phyloP scores from a whole-genome alignment of 2,329 filamentous ascomycete genomes.

The Cladosporium halotolerans region DNA sequence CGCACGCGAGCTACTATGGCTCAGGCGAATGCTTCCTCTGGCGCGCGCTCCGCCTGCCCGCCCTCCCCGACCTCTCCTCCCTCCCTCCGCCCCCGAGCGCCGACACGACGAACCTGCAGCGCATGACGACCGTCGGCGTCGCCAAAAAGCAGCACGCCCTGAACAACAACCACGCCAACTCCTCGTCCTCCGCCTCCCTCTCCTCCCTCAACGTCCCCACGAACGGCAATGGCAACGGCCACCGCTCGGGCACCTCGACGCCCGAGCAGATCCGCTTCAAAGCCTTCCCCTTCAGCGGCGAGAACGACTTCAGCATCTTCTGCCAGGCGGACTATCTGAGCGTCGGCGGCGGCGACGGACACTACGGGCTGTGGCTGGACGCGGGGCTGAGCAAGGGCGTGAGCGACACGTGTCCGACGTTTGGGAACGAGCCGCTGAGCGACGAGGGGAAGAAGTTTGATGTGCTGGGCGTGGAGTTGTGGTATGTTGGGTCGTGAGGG shows the following conservation, averaged over 20 bases:
- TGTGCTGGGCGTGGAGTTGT: slow-evolving; percentile 83
- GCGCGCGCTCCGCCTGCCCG: slow-evolving; percentile 63
- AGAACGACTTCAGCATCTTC: slow-evolving; percentile 95
- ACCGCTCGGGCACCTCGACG: slow-evolving; percentile 36
- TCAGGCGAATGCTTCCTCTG: slow-evolving; percentile 95
- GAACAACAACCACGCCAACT: slow-evolving; percentile 8
- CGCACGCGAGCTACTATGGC: slow-evolving; percentile 79
- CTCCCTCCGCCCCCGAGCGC: slow-evolving; percentile 65
- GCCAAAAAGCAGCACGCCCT: slow-evolving; percentile 20
- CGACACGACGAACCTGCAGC: slow-evolving; percentile 56
- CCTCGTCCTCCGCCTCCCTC: slow-evolving; percentile 15
- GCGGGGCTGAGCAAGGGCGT: slow-evolving; percentile 77
- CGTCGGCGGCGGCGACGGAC: slow-evolving; percentile 76
- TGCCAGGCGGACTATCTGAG: slow-evolving; percentile 82
- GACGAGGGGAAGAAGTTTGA: slow-evolving; percentile 91
- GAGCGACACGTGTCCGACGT: slow-evolving; percentile 78
- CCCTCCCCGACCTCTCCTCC: slow-evolving; percentile 46
- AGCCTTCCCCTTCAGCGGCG: slow-evolving; percentile 89
- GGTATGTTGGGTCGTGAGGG: slow-evolving; percentile 64
- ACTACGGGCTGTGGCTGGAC: slow-evolving; percentile 91
- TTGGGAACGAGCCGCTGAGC: slow-evolving; percentile 89
- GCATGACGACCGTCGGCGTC: slow-evolving; percentile 53
- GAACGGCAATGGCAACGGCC: slow-evolving; percentile 6
- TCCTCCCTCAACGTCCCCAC: slow-evolving; percentile 18
- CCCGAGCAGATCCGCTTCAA: slow-evolving; percentile 85